Base-by-base conservation (phyloP, 768 basidiomycete species). In the Leccinum disarticulatum region DNA sequence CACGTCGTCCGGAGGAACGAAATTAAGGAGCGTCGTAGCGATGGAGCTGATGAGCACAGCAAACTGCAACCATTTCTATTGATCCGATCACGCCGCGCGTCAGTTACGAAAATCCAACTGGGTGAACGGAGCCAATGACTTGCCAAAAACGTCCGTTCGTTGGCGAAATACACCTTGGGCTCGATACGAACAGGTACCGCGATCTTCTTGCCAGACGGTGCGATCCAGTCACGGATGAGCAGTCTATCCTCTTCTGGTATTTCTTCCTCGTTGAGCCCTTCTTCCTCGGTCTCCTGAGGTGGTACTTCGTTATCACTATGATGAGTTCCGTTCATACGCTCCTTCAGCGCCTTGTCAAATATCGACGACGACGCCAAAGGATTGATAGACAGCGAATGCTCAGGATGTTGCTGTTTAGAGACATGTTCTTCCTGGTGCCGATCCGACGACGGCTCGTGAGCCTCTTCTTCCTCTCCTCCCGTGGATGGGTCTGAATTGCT, bases 161-260 rank as follows among this genome's bases (percentile, higher is more conserved):
- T 87, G 6, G 97, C 97, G 72, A 98, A 99, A 70, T 95, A 96
- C 4, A 97, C 95, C 77, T 99, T 99, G 30, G 97, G 97, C 73
- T 99, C 97, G 51, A 99, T 84, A 56, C 97, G 84, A n/a, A 99
- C 90, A 27, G 96, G 95, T 3, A 98, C 86, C 0, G 94, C 85
- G 58, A 99, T 95, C 64, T 83, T 81, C 79, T 98, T 98, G 11
- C 95, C 95, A 46, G 81, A 76, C 0, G 92, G 90, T 1, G 95
- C 96, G 27, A 72, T 78, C 87, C 88, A 92, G 59, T 84, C 83
- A 57, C 87, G 79, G 55, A 81, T 83, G 51, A 90, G 69, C 15
- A 88, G 71, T 61, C 85, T 81, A 62, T 87, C 85, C 22, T 83
- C 80, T 58, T 68, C 73, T 11, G 68, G 70, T 56, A 73, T 69